These are phyloP conservation scores for Phytopythium sindhum DNA, from an alignment of 352 stramenopile species.

Conservation along the genomic window DNA sequence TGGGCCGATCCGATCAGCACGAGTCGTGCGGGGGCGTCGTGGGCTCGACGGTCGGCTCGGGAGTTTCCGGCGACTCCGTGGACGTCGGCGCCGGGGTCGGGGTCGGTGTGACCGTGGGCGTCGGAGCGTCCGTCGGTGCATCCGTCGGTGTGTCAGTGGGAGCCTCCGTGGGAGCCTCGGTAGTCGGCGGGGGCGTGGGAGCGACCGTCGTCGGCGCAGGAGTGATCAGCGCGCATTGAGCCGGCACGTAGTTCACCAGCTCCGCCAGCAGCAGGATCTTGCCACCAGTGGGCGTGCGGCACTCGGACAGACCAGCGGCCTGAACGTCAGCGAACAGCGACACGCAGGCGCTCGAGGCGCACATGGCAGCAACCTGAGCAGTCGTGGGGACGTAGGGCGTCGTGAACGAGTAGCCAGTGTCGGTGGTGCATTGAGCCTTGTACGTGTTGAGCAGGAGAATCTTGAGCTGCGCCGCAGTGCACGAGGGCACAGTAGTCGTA, in stretches of 20 bases:
- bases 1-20: neutral
- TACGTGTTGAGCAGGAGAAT: constrained; percentile 19
- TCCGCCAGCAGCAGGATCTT: constrained; percentile 23
- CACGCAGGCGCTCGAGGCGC: constrained; percentile 17
- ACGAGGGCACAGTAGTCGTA: constrained; percentile 11
- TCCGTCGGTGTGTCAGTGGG: neutral
- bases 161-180: no score
- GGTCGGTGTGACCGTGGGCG: constrained; percentile 9
- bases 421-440: constrained; percentile 14
- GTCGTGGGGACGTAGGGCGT: constrained; percentile 12
- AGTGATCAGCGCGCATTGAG: neutral
- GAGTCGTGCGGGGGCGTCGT: constrained; percentile 6
- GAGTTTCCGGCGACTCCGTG: neutral
- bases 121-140: neutral
- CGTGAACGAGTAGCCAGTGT: constrained; percentile 22
- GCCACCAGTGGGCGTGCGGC: constrained; percentile 15
- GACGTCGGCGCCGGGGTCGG: neutral
- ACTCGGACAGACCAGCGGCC: constrained; percentile 15
- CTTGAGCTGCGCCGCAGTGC: constrained; percentile 15
- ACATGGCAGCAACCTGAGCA: constrained; percentile 17
- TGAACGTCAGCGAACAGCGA: constrained; percentile 16
- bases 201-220: neutral
- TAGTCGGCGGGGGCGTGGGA: constrained; percentile 7
- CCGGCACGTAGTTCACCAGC: constrained; percentile 18
- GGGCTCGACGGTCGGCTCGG: neutral